Evolutionary conservation across 352 stramenopile species (phyloP).

Genomic region (Pythium sukuiense): DNA sequence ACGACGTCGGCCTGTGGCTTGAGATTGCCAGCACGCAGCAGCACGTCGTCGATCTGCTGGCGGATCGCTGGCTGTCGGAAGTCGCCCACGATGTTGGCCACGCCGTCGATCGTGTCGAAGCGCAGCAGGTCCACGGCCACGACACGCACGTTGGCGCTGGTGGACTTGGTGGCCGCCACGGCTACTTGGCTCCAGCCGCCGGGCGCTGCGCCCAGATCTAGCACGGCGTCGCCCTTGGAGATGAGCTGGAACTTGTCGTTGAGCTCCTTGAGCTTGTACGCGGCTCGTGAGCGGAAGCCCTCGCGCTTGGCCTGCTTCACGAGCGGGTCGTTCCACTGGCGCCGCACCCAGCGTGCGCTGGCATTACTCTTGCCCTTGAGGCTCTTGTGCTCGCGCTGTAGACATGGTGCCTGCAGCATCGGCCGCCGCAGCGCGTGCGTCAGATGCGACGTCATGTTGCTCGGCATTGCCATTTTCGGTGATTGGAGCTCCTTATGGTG

Average conservation of each 20-base stretch:
- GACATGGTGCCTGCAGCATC: conserved; percentile 9
- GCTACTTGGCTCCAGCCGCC: conserved; percentile 86
- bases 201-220: conserved; percentile 83
- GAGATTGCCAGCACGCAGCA: conserved; percentile 32
- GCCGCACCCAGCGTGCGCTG: conserved; percentile 81
- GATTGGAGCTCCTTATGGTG: background rate
- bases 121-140: conserved; percentile 74
- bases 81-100: conserved; percentile 73
- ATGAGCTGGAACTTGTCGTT: conserved; percentile 83
- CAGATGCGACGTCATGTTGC: conserved; percentile 8
- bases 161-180: conserved; percentile 48
- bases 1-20: conserved; percentile 61
- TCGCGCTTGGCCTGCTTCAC: conserved; percentile 87
- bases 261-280: conserved; percentile 83
- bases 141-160: conserved; percentile 37
- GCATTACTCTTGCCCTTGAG: conserved; percentile 84
- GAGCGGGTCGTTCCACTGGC: conserved; percentile 82
- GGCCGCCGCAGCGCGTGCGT: conserved; percentile 11
- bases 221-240: conserved; percentile 56
- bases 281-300: conserved; percentile 74
- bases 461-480: background rate
- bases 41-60: conserved; percentile 48
- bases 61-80: conserved; percentile 67
- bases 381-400: conserved; percentile 61
- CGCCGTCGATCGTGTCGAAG: conserved; percentile 74